Conservation (phyloP, 352 stramenopile species). For the Phytophthora macrochlamydospora region DNA sequence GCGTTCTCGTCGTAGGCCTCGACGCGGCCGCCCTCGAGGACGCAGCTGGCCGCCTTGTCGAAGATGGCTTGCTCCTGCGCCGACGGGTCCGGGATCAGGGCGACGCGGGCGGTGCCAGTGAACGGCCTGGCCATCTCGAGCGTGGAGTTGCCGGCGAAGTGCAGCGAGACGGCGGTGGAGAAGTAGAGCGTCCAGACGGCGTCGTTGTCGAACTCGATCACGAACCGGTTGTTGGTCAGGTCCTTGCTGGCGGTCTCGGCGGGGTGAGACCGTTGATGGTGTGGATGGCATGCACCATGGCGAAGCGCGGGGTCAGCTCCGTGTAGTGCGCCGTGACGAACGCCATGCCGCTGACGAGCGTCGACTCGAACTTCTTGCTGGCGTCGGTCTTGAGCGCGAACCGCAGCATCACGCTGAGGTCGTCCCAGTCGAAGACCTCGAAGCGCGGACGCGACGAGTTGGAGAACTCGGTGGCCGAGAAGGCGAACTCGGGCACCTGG, state of each 20-base stretch:
- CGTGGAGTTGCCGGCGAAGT: too few species aligned
- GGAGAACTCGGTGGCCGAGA: constrained; percentile 59
- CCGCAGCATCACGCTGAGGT: constrained; percentile 59
- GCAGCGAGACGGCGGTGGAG: not conserved
- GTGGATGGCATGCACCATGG: constrained; percentile 42
- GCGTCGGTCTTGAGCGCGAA: constrained; percentile 31
- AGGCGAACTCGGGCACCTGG: constrained; percentile 53
- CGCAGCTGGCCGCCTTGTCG: constrained; percentile 31
- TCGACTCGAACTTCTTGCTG: constrained; percentile 42
- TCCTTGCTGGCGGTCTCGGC: constrained; percentile 23
- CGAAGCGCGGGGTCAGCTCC: constrained; percentile 44
- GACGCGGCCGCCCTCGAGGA: constrained; percentile 8
- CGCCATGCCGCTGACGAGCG: constrained; percentile 64
- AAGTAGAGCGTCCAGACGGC: constrained; percentile 67
- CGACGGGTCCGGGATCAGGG: too few species aligned
- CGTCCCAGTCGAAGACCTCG: constrained; percentile 38
- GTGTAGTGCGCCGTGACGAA: constrained; percentile 57
- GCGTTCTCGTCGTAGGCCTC: constrained; percentile 45
- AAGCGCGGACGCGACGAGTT: constrained; percentile 31
- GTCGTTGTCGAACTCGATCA: constrained; percentile 53
- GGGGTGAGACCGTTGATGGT: constrained; percentile 45
- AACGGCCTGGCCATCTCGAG: too few species aligned
- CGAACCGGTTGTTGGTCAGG: constrained; percentile 38
- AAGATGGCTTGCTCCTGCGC: constrained; percentile 22
- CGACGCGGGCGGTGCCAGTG: too few species aligned